Percentiles rank a stretch among this genome's conserved stretches.
Evolutionary conservation across 805 yeast genomes (phyloP).

Genomic region (Kodamaea leandrae): DNA sequence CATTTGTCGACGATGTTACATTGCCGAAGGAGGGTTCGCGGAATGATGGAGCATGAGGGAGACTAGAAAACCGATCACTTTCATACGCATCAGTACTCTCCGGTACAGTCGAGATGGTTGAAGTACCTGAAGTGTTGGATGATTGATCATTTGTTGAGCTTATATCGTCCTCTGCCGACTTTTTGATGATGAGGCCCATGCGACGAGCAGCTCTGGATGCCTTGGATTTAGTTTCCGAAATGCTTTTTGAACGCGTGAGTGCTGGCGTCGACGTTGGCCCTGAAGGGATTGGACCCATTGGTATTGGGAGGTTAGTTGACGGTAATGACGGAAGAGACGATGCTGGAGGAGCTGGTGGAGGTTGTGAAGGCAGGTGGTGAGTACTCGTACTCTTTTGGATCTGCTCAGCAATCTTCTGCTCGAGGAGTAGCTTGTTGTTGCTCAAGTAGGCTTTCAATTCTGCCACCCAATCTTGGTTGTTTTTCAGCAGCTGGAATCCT

Average conservation of each 20-base stretch:
- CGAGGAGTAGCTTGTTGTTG: conserved; percentile 33
- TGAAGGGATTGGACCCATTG: conserved; percentile 7
- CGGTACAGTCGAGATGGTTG: neutral
- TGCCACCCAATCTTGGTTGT: conserved; percentile 45
- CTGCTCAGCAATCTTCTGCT: conserved; percentile 22
- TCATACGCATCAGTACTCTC: conserved; percentile 1
- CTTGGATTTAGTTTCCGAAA: conserved; percentile 37
- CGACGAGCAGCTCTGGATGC: conserved; percentile 68
- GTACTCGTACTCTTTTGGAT: conserved; percentile 6
- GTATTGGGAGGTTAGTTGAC: conserved; percentile 1
- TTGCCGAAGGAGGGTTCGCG: too few relatives aligned
- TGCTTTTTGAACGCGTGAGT: conserved; percentile 27
- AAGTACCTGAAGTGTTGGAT: conserved; percentile 1
- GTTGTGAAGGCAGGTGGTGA: conserved; percentile 10
- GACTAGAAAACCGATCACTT: conserved; percentile 11
- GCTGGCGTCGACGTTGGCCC: conserved; percentile 16
- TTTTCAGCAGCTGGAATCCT: conserved; percentile 35
- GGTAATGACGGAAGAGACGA: conserved; percentile 3
- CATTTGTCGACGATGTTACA: neutral
- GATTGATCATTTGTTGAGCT: neutral
- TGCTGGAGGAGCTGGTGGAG: conserved; percentile 12
- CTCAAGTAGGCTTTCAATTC: conserved; percentile 38
- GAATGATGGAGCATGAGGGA: conserved; percentile 19
- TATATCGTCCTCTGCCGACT: conserved; percentile 24
- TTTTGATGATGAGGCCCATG: conserved; percentile 69